Base-by-base conservation (phyloP, 441 rosid species). In the Pelargonium myrrhifolium region DNA sequence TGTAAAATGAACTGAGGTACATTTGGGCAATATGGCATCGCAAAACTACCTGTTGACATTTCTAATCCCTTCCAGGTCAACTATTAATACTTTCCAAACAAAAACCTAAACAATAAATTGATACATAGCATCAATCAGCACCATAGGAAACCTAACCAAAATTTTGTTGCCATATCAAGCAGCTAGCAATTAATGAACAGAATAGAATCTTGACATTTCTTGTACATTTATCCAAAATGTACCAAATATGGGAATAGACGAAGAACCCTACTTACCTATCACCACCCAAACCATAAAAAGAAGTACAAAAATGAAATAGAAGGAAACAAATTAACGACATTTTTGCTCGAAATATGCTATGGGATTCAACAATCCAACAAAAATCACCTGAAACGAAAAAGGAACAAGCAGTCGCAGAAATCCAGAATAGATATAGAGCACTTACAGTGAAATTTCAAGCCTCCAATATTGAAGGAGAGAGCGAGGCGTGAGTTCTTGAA, bases 401-500 rank as follows among this genome's bases (percentile, higher is more conserved):
- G 40, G 1, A 3, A 3, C 24, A 11, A 17, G 14, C 10, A n/a
- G 18, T 2, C 18, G 35, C 35, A 31, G 35, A 31, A 31, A 31
- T 5, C 35, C 10, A 18, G 59, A 10, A 0, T 64, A 56, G 62
- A 65, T 12, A 10, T 3, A 64, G 18, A 39, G 28, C 43, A 74
- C 76, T 71, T 47, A 74, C 81, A 26, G 3, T 24, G 20, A 68
- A 60, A 53, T 43, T 43, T 53, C 17, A 4, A 70, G 26, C 2
- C 42, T 59, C 62, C 17, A 69, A 28, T 6, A 12, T 35, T 2
- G 18, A 10, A 11, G 43, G 40, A 68, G 65, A 51, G 4, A 26
- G 21, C 10, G 10, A 28, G 40, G 62, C 2, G 28, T 12, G 71
- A 67, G 74, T 76, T 71, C 74, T 68, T 74, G 72, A 65, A 43